A percentile compares a stretch with the other conserved stretches of the same genome.
These are phyloP conservation scores for Annulohypoxylon moriforme DNA, from an alignment of 495 filamentous ascomycete genomes.

Conservation along the genomic window DNA sequence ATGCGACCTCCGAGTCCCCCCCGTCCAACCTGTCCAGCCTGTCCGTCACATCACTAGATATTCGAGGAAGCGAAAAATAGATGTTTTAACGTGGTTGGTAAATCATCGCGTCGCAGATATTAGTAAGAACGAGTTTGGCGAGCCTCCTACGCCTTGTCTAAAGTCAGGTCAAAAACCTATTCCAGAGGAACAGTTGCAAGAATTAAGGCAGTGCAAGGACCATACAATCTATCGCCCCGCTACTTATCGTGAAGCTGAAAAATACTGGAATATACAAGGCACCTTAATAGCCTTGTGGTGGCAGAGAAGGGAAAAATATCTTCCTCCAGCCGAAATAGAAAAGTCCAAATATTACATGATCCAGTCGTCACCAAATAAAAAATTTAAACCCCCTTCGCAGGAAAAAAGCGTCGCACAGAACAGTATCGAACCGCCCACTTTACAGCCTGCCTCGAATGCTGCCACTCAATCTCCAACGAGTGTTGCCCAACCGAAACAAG, in stretches of 20 bases:
- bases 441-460: background rate
- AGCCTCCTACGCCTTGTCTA: background rate
- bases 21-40: background rate
- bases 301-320: background rate
- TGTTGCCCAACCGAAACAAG: background rate
- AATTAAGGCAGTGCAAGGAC: background rate
- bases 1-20: conserved; percentile 11
- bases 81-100: conserved; percentile 6
- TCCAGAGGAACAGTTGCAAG: background rate
- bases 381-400: background rate
- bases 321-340: background rate
- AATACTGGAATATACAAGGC: background rate
- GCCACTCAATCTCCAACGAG: background rate
- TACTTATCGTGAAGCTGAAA: conserved; percentile 2
- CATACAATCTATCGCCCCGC: background rate
- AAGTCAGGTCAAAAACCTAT: background rate
- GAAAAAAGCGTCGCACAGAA: background rate
- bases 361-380: background rate
- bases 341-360: background rate
- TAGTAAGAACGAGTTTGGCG: background rate
- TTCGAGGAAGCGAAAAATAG: background rate
- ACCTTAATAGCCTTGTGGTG: background rate
- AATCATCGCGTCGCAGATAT: background rate
- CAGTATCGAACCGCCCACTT: background rate
- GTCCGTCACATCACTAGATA: background rate